These are phyloP conservation scores for Lyophyllum atratum DNA, from an alignment of 768 basidiomycete genomes.

Conservation along the genomic window DNA sequence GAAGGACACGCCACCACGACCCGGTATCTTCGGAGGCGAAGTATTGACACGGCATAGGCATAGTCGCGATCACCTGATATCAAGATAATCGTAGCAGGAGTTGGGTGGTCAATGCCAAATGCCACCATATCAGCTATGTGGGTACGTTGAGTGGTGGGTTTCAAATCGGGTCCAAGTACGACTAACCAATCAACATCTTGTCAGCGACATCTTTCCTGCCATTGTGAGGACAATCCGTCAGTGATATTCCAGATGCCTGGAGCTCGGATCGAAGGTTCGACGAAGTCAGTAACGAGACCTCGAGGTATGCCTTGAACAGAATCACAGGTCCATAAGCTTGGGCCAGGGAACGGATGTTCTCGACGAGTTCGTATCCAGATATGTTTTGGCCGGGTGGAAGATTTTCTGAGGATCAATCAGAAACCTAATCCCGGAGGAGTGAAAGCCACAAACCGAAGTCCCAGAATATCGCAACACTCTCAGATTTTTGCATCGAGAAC, in stretches of 20 bases:
- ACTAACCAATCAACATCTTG: conserved; percentile 52
- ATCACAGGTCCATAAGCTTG: conserved; percentile 48
- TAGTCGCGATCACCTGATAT: conserved; percentile 49
- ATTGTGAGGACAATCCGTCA: conserved; percentile 40
- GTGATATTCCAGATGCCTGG: conserved; percentile 47
- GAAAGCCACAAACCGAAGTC: conserved; percentile 21
- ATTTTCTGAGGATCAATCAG: conserved; percentile 32
- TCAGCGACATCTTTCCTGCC: conserved; percentile 43
- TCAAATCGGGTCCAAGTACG: neutral
- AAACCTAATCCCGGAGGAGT: neutral
- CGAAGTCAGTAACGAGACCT: conserved; percentile 38
- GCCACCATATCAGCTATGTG: conserved; percentile 25
- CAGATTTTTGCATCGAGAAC: conserved; percentile 32
- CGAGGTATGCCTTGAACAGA: conserved; percentile 56
- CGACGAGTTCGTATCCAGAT: conserved; percentile 43
- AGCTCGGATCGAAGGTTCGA: conserved; percentile 40
- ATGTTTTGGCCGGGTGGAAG: conserved; percentile 34
- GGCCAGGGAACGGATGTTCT: conserved; percentile 46
- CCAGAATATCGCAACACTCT: conserved; percentile 42
- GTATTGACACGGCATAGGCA: conserved; percentile 42
- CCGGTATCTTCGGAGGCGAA: conserved; percentile 38
- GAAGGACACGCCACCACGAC: conserved; percentile 43
- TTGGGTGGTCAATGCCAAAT: conserved; percentile 43
- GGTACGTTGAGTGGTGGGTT: neutral
- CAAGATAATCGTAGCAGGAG: conserved; percentile 45